Conservation (phyloP, 2,329 filamentous ascomycete genomes). For the Hymenoscyphus linearis region DNA sequence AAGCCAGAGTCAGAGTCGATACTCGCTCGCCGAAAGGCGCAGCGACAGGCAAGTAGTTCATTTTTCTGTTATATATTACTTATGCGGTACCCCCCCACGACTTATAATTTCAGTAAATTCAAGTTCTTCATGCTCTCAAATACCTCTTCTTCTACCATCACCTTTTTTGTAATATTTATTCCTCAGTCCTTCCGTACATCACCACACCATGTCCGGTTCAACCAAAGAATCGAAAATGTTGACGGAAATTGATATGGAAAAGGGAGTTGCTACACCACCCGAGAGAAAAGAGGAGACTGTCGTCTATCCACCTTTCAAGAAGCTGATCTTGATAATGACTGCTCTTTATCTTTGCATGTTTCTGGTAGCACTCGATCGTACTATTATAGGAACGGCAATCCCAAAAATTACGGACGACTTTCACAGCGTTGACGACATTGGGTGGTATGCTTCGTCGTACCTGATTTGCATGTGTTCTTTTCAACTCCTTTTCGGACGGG, state of each 20-base stretch:
- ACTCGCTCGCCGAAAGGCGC: background rate
- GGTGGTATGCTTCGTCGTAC: slow-evolving; percentile 41
- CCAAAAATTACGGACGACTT: slow-evolving; percentile 36
- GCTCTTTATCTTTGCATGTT: slow-evolving; percentile 43
- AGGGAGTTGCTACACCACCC: background rate
- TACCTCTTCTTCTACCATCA: background rate
- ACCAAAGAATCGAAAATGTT: background rate
- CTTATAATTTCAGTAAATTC: background rate
- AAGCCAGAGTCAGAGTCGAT: background rate
- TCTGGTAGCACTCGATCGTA: slow-evolving; percentile 34
- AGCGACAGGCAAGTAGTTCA: background rate
- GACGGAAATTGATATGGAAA: background rate
- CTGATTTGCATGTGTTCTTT: slow-evolving; percentile 32
- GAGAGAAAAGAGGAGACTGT: slow-evolving; percentile 9
- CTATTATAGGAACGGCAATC: slow-evolving; percentile 36
- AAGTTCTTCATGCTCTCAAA: background rate
- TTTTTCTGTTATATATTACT: background rate
- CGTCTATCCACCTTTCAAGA: slow-evolving; percentile 19
- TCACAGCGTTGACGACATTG: slow-evolving; percentile 39
- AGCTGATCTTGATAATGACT: slow-evolving; percentile 37
- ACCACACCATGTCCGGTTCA: background rate
- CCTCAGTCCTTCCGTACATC: background rate
- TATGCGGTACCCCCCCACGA: background rate
- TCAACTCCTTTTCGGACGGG: slow-evolving; percentile 28
- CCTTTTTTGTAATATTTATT: background rate